Conservation (phyloP, 1,284 basidiomycete genomes). For the Puccinia horiana region DNA sequence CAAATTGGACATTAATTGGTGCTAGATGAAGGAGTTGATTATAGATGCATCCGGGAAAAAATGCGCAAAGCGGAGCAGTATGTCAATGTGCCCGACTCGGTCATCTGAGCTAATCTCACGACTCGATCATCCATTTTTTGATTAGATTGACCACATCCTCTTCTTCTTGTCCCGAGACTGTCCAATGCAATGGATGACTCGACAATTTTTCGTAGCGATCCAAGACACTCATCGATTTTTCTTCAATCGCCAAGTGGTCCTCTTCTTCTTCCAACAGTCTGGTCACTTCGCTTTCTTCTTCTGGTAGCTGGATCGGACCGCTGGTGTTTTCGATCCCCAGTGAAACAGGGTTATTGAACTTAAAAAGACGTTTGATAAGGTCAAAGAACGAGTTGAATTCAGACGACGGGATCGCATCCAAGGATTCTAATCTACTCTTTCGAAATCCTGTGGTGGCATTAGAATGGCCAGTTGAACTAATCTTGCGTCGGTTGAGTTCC, state of each 20-base stretch:
- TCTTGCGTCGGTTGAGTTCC: constrained; percentile 43
- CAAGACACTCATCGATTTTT: background rate
- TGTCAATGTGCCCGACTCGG: background rate
- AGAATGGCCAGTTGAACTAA: constrained; percentile 17
- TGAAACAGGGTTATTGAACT: background rate
- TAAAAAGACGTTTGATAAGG: constrained; percentile 35
- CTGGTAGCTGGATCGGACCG: constrained; percentile 18
- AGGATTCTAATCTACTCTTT: constrained; percentile 35
- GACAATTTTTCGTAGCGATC: constrained; percentile 39
- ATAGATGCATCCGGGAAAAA: background rate
- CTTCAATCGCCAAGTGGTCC: constrained; percentile 10
- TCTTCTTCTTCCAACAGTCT: constrained; percentile 37
- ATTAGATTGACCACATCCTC: constrained; percentile 21
- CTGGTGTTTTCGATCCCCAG: background rate
- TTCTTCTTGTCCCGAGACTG: constrained; percentile 19
- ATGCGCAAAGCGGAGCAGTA: background rate
- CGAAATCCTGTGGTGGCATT: background rate
- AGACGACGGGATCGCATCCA: constrained; percentile 33
- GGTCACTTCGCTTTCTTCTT: constrained; percentile 35
- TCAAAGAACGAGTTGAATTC: constrained; percentile 37
- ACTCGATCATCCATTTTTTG: constrained; percentile 31
- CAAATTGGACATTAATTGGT: background rate
- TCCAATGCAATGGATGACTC: constrained; percentile 34
- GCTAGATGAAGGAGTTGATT: background rate
- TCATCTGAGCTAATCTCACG: background rate